Percentiles rank a stretch among this genome's conserved stretches.
Evolutionary conservation across 352 stramenopile species (phyloP).

Genomic region (Pythium scleroteichum): DNA sequence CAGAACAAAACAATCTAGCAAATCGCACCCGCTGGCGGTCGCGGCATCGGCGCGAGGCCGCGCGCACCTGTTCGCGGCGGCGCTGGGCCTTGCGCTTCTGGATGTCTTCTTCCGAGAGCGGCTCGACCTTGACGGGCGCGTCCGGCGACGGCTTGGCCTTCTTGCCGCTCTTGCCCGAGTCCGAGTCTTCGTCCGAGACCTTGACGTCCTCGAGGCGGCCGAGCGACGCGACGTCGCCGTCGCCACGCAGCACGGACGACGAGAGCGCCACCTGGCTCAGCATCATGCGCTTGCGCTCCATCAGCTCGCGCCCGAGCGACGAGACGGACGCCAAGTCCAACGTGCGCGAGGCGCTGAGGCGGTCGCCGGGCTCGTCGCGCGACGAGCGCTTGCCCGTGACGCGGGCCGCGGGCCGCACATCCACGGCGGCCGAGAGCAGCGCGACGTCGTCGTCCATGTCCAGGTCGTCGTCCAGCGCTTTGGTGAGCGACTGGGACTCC

Average conservation of each 20-base stretch:
- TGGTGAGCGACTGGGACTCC: conserved; percentile 21
- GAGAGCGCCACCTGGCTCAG: conserved; percentile 26
- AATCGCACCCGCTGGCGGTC: conserved; percentile 52
- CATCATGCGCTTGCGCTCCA: conserved; percentile 54
- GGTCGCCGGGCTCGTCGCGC: conserved; percentile 14
- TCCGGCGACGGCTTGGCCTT: conserved; percentile 22
- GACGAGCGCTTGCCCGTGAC: conserved; percentile 23
- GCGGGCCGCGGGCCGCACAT: neutral
- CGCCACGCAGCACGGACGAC: conserved; percentile 9
- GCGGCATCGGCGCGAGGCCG: conserved; percentile 53
- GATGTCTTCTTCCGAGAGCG: conserved; percentile 50
- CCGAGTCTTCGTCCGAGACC: conserved; percentile 31
- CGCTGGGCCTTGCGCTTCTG: conserved; percentile 63
- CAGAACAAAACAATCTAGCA: neutral
- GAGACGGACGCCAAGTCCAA: conserved; percentile 30
- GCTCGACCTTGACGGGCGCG: conserved; percentile 23
- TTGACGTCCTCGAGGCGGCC: conserved; percentile 11
- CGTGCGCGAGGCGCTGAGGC: neutral
- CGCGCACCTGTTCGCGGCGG: conserved; percentile 61
- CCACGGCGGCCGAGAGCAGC: too few species aligned
- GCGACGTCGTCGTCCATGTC: neutral
- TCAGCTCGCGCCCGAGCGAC: conserved; percentile 37
- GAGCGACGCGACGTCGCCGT: conserved; percentile 4
- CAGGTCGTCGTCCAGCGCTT: conserved; percentile 10
- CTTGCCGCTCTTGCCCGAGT: conserved; percentile 29